Evolutionary conservation across 495 filamentous ascomycete species (phyloP).

Genomic region (Penicillium arizonense): DNA sequence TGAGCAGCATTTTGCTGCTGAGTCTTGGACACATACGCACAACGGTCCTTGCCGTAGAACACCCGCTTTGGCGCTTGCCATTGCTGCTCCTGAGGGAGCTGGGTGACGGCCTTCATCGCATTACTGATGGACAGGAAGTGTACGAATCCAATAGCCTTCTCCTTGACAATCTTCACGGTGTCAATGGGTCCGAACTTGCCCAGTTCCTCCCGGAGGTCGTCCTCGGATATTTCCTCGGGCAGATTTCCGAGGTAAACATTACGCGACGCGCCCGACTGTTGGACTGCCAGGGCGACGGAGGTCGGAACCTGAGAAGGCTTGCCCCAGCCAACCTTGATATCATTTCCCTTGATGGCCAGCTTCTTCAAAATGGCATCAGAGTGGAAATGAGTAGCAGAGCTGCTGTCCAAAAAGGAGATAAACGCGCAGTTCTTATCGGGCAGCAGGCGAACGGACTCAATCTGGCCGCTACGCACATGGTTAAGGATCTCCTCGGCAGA

Average conservation of each 20-base stretch:
- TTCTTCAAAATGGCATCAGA: slow-evolving; percentile 99
- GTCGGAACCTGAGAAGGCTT: slow-evolving; percentile 98
- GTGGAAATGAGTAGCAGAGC: slow-evolving; percentile 97
- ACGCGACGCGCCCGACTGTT: slow-evolving; percentile 95
- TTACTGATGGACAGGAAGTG: slow-evolving; percentile 97
- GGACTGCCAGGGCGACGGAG: slow-evolving; percentile 91
- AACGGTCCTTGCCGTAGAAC: slow-evolving; percentile 97
- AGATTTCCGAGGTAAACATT: slow-evolving; percentile 97
- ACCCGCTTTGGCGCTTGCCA: slow-evolving; percentile 95
- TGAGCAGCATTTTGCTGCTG: slow-evolving; percentile 99
- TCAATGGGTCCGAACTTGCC: slow-evolving; percentile 97
- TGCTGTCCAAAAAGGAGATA: slow-evolving; percentile 96
- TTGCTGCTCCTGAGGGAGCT: slow-evolving; percentile 92
- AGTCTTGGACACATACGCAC: slow-evolving; percentile 98
- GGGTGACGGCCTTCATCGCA: slow-evolving; percentile 97
- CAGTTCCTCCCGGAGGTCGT: slow-evolving; percentile 90
- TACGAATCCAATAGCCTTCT: slow-evolving; percentile 98
- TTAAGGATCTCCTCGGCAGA: slow-evolving; percentile 95
- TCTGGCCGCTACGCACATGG: slow-evolving; percentile 95
- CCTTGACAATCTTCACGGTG: slow-evolving; percentile 95
- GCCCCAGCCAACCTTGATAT: slow-evolving; percentile 99
- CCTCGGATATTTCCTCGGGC: slow-evolving; percentile 83
- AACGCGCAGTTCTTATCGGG: slow-evolving; percentile 99
- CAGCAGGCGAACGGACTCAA: slow-evolving; percentile 93
- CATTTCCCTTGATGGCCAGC: slow-evolving; percentile 93